Conservation (phyloP, 306 rosid genomes). For the Arachis hypogaea region DNA sequence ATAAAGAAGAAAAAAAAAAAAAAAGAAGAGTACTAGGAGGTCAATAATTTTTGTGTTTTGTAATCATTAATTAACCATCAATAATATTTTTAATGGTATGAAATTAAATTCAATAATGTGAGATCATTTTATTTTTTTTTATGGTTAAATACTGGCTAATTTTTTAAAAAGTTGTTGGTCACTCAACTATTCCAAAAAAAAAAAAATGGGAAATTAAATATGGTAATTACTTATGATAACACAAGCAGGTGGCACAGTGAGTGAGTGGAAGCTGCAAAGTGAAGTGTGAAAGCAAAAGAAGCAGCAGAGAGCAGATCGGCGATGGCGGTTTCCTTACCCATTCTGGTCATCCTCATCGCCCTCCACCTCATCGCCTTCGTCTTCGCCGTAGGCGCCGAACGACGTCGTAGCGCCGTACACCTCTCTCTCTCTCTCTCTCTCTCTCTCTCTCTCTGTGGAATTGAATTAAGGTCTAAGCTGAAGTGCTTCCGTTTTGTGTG, state of each 20-base stretch:
- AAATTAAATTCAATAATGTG: no score
- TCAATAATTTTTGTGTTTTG: no score
- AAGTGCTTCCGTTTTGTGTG: not conserved
- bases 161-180: no score
- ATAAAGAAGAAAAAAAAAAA: not conserved
- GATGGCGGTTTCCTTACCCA: constrained; percentile 71
- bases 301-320: not conserved
- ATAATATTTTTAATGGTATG: no score
- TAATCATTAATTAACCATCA: no score
- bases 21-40: no score
- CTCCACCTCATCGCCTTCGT: constrained; percentile 89
- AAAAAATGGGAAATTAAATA: not conserved
- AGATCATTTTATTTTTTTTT: no score
- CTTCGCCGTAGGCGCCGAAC: constrained; percentile 89
- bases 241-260: not conserved
- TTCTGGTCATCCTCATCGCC: constrained; percentile 59
- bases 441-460: not conserved
- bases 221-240: no score
- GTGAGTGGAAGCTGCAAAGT: not conserved
- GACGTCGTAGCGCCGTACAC: constrained; percentile 77
- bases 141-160: no score
- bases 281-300: not conserved
- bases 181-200: no score
- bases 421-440: not conserved
- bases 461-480: not conserved